Evolutionary conservation across 345 rosid genomes (phyloP), one percentile per base, ranked within the genome.

Genomic region (Fremontodendron californicum): DNA sequence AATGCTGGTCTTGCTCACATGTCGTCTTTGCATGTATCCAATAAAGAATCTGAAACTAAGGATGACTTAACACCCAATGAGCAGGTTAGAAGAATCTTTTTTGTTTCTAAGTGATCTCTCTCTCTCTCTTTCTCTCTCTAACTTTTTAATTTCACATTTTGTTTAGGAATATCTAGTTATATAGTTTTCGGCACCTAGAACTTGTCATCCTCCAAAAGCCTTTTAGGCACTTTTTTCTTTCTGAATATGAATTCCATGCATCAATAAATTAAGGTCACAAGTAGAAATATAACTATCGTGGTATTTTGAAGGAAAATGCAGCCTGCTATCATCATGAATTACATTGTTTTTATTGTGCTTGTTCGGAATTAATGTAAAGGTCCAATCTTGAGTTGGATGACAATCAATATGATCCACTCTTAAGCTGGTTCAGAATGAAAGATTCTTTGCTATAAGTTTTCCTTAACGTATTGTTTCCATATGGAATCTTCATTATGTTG

Each of bases 51-150:
- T 46, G 78, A 52, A 81, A 83, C 79, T 72, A 85, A 77, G 79
- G 86, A 86, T 80, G 81, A 78, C 64, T 60, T 71, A 60, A 67
- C 82, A 58, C 77, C 75, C 29, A 78, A 78, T 76, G 87, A 79
- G 64, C 83, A 89, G 94, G 94, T 93, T 71, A 40, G 87, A 81
- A 58, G 70, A 66, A 45, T 79, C 18, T 57, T 60, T 21, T 9
- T 67, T 12, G 9, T 21, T 21, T 54, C 29, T 23, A 9, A 21
- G 3, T 55, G 3, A 33, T 33, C 35, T 33, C 35, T 52, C 35
- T 67, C 37, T 9, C 6, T 11, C 29, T 16, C 5, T 13, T 4
- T 51, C 51, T 60, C 54, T 10, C 5, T 8, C 23, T 19, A 27
- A 58, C 12, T 73, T 25, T 1, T 23, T 21, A 23, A 13, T 13